A percentile compares a stretch with the other conserved stretches of the same genome.
Conservation (phyloP, 2,329 filamentous ascomycete species). For the Lasiodiplodia theobromae region DNA sequence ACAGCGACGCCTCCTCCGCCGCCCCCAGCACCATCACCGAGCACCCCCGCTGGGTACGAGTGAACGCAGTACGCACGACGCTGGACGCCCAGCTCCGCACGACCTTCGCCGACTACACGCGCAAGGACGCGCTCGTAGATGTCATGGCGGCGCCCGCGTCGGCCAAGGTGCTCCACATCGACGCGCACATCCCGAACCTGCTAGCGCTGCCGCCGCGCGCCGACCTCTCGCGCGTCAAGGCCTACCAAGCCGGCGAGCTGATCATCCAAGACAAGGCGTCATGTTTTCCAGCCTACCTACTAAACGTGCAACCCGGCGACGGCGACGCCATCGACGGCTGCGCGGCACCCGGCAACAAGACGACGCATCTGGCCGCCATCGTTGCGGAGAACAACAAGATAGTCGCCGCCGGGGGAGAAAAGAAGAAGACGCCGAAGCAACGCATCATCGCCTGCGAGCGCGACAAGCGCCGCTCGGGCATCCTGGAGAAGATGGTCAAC, state of each 20-base stretch:
- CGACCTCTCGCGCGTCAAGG: slow-evolving; percentile 74
- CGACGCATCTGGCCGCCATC: slow-evolving; percentile 87
- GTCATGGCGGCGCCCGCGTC: slow-evolving; percentile 56
- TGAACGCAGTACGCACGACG: slow-evolving; percentile 79
- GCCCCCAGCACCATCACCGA: slow-evolving; percentile 47
- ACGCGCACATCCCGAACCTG: slow-evolving; percentile 82
- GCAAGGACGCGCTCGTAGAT: slow-evolving; percentile 63
- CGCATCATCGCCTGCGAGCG: slow-evolving; percentile 82
- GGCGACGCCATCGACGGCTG: slow-evolving; percentile 91
- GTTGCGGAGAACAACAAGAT: slow-evolving; percentile 49
- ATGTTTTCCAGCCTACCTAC: slow-evolving; percentile 90
- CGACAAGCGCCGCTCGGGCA: slow-evolving; percentile 73
- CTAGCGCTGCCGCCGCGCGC: slow-evolving; percentile 76
- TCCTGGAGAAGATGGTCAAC: slow-evolving; percentile 82
- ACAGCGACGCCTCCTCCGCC: slow-evolving; percentile 31
- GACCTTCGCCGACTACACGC: slow-evolving; percentile 72
- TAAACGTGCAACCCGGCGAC: slow-evolving; percentile 71
- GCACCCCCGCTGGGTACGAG: slow-evolving; percentile 89
- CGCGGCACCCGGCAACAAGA: slow-evolving; percentile 96
- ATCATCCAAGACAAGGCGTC: slow-evolving; percentile 97
- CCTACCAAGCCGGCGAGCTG: slow-evolving; percentile 78
- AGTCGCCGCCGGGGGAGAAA: background rate
- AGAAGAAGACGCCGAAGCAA: slow-evolving; percentile 36
- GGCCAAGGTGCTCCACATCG: slow-evolving; percentile 70
- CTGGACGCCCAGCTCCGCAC: slow-evolving; percentile 75